Percentiles rank a stretch among this genome's conserved stretches.
phyloP scores from a whole-genome alignment of 306 rosid genomes.

The Crotalaria pallida region DNA sequence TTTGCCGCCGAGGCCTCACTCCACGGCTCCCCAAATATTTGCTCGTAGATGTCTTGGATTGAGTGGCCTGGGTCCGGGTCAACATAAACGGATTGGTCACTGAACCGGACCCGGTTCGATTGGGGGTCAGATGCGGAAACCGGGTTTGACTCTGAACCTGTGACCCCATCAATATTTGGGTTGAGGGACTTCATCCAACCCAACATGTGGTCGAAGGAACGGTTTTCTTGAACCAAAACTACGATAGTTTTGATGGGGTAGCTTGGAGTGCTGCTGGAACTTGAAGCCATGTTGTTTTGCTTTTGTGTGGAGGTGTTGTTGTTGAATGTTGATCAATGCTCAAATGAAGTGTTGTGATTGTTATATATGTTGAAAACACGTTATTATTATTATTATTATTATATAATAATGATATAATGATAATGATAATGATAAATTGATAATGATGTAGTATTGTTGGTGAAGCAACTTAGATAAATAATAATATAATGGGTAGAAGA shows the following conservation, averaged over 20 bases:
- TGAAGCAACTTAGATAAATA: neutral
- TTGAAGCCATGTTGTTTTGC: conserved; percentile 26
- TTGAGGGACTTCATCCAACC: conserved; percentile 83
- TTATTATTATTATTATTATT: too few species aligned
- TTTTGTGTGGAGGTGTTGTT: neutral
- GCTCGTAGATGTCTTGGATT: conserved; percentile 69
- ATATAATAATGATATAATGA: too few species aligned
- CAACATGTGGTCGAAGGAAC: conserved; percentile 84
- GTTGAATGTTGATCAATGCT: neutral
- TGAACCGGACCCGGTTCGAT: conserved; percentile 32
- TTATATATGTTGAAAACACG: too few species aligned
- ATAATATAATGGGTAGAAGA: neutral
- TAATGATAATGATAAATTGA: too few species aligned
- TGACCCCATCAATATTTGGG: conserved; percentile 63
- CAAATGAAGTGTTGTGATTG: neutral
- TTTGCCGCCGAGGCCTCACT: conserved; percentile 42
- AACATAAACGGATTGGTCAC: conserved; percentile 39
- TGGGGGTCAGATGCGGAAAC: conserved; percentile 41
- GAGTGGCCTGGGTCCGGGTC: conserved; percentile 85
- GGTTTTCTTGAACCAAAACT: conserved; percentile 85
- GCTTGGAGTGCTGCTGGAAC: neutral
- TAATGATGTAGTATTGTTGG: neutral
- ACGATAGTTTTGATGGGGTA: conserved; percentile 70
- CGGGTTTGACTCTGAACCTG: conserved; percentile 46
- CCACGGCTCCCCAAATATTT: conserved; percentile 73